Percentiles rank a stretch among this genome's conserved stretches.
Conservation (phyloP, 768 basidiomycete genomes). For the Hebeloma cylindrosporum region DNA sequence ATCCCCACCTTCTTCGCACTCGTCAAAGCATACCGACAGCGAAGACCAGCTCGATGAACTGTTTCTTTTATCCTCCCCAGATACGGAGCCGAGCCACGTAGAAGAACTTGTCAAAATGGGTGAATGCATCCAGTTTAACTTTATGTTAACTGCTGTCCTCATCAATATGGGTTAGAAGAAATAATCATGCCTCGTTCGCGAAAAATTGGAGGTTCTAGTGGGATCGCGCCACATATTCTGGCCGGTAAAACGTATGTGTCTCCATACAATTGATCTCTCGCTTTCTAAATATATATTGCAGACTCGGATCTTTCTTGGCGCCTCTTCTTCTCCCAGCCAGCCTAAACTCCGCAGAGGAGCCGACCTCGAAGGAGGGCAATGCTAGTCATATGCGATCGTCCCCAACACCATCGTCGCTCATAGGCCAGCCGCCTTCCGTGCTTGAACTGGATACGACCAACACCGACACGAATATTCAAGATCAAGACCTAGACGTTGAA, state of each 20-base stretch:
- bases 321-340: conserved; percentile 26
- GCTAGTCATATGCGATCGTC: conserved; percentile 4
- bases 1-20: conserved; percentile 44
- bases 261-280: neutral
- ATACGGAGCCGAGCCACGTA: conserved; percentile 40
- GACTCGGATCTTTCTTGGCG: conserved; percentile 39
- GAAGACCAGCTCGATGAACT: conserved; percentile 56
- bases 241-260: conserved; percentile 28
- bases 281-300: conserved; percentile 16
- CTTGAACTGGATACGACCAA: neutral
- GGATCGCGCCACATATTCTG: conserved; percentile 27
- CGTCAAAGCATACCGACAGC: conserved; percentile 38
- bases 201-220: conserved; percentile 42
- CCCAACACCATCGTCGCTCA: conserved; percentile 16
- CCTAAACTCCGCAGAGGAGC: neutral
- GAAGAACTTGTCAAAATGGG: conserved; percentile 51
- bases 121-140: conserved; percentile 21
- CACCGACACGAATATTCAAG: neutral
- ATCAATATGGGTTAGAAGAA: conserved; percentile 39
- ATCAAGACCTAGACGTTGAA: conserved; percentile 28
- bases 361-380: neutral
- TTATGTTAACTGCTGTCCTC: neutral
- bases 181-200: conserved; percentile 52
- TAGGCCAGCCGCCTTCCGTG: conserved; percentile 27
- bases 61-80: conserved; percentile 47